A percentile compares a stretch with the other conserved stretches of the same genome.
Conservation (phyloP, 331 rosid genomes). For the Prunus yedoensis region DNA sequence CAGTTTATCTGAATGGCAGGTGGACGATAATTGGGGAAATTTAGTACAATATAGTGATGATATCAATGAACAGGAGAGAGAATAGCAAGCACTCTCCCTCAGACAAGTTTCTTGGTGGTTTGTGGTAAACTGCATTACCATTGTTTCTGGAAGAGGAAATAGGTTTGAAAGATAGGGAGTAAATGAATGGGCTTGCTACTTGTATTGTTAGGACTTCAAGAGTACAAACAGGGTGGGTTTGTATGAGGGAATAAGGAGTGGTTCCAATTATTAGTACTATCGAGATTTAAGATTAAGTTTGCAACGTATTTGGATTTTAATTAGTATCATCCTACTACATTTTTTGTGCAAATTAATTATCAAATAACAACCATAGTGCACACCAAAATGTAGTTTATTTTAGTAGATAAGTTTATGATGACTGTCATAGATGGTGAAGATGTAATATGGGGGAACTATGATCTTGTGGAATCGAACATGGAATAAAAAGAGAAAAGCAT, state of each 20-base stretch:
- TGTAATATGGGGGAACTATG: not conserved
- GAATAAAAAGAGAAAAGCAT: not conserved
- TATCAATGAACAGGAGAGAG: not conserved
- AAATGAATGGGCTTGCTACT: not conserved
- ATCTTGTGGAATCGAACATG: not conserved
- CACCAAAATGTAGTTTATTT: not conserved
- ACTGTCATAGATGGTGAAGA: not conserved
- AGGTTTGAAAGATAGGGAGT: not conserved
- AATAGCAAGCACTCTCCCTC: not conserved
- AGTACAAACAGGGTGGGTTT: not conserved
- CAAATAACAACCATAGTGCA: not conserved
- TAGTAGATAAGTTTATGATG: not conserved
- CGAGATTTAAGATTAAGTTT: not conserved
- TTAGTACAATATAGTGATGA: not conserved
- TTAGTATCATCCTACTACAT: not conserved
- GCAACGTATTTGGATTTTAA: not conserved
- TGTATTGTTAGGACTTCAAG: not conserved
- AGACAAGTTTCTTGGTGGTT: not conserved
- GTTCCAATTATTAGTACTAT: not conserved
- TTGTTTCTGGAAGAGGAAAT: not conserved
- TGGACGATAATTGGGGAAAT: not conserved
- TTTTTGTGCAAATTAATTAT: not conserved
- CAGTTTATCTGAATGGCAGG: not conserved
- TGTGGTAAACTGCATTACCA: not conserved
- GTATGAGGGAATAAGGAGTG: not conserved